Evolutionary conservation across 768 basidiomycete species (phyloP), one percentile per base, ranked within the genome.

Genomic region (Russula dissimulans): DNA sequence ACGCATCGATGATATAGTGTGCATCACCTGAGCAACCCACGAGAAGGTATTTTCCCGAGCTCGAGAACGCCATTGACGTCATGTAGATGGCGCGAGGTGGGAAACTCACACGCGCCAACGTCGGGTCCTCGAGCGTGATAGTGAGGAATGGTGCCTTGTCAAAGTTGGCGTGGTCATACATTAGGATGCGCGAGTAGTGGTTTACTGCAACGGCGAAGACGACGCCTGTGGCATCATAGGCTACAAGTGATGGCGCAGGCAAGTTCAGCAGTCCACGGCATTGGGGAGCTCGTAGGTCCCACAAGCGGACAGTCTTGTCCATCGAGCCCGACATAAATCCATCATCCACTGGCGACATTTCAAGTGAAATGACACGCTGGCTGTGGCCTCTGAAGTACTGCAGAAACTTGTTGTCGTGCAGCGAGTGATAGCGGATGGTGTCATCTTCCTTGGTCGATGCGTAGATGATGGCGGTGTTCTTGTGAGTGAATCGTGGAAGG

Each of bases 311-410:
- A 1, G 94, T 97, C 68, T 87, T 91, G 76, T 99, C 97, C 70
- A 91, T 76, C 0, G 95, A 91, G 2, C 86, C 90, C 11, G 95
- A 97, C 80, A 99, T 87, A 76, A 99, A 98, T 1, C 89, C 89
- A 68, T 98, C 95, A 68, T 97, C 91, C 1, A 88, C 79, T 1
- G 97, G 97, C 0, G 90, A 92, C 58, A 98, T 84, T 70, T 95
- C 89, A 11, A 99, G 76, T 0, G 95, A 95, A 38, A 89, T 80
- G 3, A 99, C 97, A 59, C 86, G 81, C 39, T 80, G 88, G 65
- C 85, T 93, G 76, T 99, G 97, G 0, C 97, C 97, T 68, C 84
- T 87, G 78, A 97, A 98, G 75, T 99, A 99, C 65, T 88, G 84
- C 36, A 98, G 75, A 71, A 94, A 99, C 70, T 89, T 92, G 79